Percentiles rank a stretch among this genome's conserved stretches.
Conservation (phyloP, 2,329 filamentous ascomycete species). For the Clathrospora elynae region DNA sequence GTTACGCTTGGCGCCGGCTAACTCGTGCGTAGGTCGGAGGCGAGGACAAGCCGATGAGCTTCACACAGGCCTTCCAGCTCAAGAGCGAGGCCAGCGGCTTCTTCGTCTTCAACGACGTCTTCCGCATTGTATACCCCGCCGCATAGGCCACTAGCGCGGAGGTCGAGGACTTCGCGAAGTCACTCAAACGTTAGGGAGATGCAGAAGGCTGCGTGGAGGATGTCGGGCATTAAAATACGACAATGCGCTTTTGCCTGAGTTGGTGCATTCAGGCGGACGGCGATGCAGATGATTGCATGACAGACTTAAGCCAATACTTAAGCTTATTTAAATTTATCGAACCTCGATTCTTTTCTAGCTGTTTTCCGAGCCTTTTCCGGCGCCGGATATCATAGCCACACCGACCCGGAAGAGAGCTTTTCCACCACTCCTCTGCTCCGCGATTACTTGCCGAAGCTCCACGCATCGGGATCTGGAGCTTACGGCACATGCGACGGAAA, state of each 20-base stretch:
- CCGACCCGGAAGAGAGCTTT: slow-evolving; percentile 33
- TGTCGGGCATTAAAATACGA: slow-evolving; percentile 6
- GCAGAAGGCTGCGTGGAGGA: not conserved
- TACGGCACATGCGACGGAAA: no score
- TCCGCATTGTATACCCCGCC: slow-evolving; percentile 78
- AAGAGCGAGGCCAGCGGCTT: slow-evolving; percentile 71
- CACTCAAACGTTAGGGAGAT: not conserved
- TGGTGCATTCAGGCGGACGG: slow-evolving; percentile 22
- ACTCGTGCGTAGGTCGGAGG: slow-evolving; percentile 72
- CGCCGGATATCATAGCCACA: slow-evolving; percentile 21
- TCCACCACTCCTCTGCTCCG: slow-evolving; percentile 32
- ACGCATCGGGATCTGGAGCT: slow-evolving; percentile 33
- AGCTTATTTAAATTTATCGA: not conserved
- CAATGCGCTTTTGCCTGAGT: slow-evolving; percentile 10
- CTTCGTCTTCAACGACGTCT: slow-evolving; percentile 93
- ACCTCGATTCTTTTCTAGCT: no score
- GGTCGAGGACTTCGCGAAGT: not conserved
- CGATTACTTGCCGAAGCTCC: slow-evolving; percentile 45
- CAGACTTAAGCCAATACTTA: not conserved
- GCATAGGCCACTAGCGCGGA: slow-evolving; percentile 28
- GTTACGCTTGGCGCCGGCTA: slow-evolving; percentile 6
- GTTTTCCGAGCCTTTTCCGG: slow-evolving; percentile 18
- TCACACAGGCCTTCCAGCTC: slow-evolving; percentile 88
- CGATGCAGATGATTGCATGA: slow-evolving; percentile 7
- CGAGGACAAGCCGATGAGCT: slow-evolving; percentile 85